phyloP scores from a whole-genome alignment of 495 filamentous ascomycete species.

The Penicillium taxi region DNA sequence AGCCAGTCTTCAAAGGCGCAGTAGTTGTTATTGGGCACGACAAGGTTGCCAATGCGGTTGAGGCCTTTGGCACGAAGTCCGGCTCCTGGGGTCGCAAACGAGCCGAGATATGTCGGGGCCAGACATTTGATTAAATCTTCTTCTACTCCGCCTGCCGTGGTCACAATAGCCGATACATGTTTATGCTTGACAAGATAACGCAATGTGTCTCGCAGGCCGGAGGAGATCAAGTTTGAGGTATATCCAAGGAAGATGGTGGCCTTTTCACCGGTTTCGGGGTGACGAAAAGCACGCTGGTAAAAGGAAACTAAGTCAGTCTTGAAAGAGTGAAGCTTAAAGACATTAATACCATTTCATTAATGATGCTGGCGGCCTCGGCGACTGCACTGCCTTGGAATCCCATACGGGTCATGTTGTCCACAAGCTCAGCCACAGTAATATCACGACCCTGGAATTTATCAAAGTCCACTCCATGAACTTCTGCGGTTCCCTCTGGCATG shows the following conservation, averaged over 20 bases:
- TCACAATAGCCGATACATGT: constrained; percentile 87
- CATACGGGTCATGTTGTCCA: constrained; percentile 73
- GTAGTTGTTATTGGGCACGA: constrained; percentile 97
- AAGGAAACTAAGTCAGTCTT: background rate
- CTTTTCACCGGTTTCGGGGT: constrained; percentile 60
- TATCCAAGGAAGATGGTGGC: constrained; percentile 96
- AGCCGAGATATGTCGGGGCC: constrained; percentile 83
- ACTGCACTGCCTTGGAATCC: constrained; percentile 90
- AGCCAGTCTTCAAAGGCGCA: constrained; percentile 97
- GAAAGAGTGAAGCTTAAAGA: background rate
- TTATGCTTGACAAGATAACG: constrained; percentile 87
- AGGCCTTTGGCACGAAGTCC: constrained; percentile 72
- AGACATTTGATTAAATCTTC: constrained; percentile 98
- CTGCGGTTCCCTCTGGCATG: constrained; percentile 61
- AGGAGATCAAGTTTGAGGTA: constrained; percentile 94
- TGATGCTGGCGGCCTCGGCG: constrained; percentile 73
- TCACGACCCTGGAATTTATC: constrained; percentile 62
- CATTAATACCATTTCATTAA: constrained; percentile 79
- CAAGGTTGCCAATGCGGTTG: constrained; percentile 90
- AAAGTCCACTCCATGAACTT: constrained; percentile 85
- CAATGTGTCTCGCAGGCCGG: constrained; percentile 81
- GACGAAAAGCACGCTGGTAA: constrained; percentile 60
- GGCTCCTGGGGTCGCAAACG: constrained; percentile 67
- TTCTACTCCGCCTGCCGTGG: constrained; percentile 93
- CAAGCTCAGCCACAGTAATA: constrained; percentile 78